Percentiles rank a stretch among this genome's conserved stretches.
These are phyloP conservation scores for Cunninghamia lanceolata DNA, from an alignment of 75 land plant genomes.

Conservation along the genomic window DNA sequence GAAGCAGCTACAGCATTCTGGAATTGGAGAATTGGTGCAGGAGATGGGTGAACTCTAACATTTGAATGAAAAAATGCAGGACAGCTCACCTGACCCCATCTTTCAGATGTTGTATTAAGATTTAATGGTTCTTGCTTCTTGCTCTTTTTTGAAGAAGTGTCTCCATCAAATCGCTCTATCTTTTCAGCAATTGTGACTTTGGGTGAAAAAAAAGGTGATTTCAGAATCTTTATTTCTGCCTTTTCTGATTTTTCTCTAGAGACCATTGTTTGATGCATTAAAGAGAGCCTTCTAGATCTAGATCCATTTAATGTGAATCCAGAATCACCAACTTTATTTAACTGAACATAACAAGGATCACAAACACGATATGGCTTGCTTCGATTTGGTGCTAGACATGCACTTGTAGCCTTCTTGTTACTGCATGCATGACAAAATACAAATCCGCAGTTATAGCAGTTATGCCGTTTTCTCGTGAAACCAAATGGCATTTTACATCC, in stretches of 20 bases:
- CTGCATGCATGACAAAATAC: slow-evolving; percentile 53
- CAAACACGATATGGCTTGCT: slow-evolving; percentile 44
- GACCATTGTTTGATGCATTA: neutral
- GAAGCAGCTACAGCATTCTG: slow-evolving; percentile 9
- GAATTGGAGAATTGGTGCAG: slow-evolving; percentile 7
- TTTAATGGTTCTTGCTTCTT: neutral
- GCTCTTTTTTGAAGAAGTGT: neutral
- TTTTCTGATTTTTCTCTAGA: slow-evolving; percentile 12
- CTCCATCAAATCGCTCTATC: slow-evolving; percentile 16
- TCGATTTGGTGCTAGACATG: slow-evolving; percentile 47
- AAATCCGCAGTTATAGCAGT: slow-evolving; percentile 54
- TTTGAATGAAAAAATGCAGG: slow-evolving; percentile 18
- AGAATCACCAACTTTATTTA: slow-evolving; percentile 11
- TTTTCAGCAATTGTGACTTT: slow-evolving; percentile 12
- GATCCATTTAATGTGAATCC: slow-evolving; percentile 4
- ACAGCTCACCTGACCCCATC: slow-evolving; percentile 38
- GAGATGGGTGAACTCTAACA: neutral
- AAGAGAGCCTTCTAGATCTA: slow-evolving; percentile 10
- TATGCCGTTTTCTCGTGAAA: slow-evolving; percentile 43
- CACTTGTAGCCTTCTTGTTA: slow-evolving; percentile 36
- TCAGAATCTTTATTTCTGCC: slow-evolving; percentile 9
- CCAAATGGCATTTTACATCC: slow-evolving; percentile 42
- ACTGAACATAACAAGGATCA: slow-evolving; percentile 36
- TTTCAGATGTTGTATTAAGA: neutral
- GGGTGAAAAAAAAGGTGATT: slow-evolving; percentile 14